Percentiles rank a stretch among this genome's conserved stretches.
Evolutionary conservation across 192 early-diverging fungal species (phyloP).

Genomic region (Linnemannia zychae): DNA sequence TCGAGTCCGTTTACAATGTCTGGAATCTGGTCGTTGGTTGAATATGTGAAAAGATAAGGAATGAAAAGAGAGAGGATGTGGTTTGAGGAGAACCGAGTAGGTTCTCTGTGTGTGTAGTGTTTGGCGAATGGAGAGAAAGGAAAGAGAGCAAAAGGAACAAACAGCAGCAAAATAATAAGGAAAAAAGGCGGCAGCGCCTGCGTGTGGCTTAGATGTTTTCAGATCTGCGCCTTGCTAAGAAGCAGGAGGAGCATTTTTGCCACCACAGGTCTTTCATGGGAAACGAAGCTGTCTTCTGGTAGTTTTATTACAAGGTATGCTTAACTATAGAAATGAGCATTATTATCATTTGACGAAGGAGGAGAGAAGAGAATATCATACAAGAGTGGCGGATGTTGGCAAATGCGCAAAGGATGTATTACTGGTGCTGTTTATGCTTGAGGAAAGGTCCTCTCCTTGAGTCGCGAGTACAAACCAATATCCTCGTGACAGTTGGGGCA

Average conservation of each 20-base stretch:
- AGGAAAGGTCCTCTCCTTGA: constrained; percentile 35
- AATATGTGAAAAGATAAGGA: neutral
- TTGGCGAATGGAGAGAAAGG: neutral
- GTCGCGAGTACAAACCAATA: constrained; percentile 34
- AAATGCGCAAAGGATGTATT: neutral
- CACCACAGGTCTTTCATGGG: too few relatives aligned
- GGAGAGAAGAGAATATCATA: too few relatives aligned
- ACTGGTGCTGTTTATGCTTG: neutral
- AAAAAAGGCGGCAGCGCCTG: neutral
- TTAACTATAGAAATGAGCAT: too few relatives aligned
- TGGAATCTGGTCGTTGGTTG: neutral
- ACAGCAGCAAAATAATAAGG: neutral
- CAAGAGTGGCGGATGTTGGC: too few relatives aligned
- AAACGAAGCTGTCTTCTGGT: too few relatives aligned
- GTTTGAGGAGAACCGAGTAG: too few relatives aligned
- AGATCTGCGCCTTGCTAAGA: neutral
- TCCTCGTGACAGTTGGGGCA: constrained; percentile 48
- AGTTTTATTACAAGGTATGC: too few relatives aligned
- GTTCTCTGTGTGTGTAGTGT: too few relatives aligned
- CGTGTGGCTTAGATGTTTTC: constrained; percentile 1
- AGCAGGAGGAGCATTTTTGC: neutral
- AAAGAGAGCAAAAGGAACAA: neutral
- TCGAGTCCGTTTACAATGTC: neutral
- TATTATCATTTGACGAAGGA: too few relatives aligned
- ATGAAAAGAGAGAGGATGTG: neutral